Evolutionary conservation across 2,329 filamentous ascomycete genomes (phyloP), one percentile per base, ranked within the genome.

Genomic region (Botryotinia globosa): DNA sequence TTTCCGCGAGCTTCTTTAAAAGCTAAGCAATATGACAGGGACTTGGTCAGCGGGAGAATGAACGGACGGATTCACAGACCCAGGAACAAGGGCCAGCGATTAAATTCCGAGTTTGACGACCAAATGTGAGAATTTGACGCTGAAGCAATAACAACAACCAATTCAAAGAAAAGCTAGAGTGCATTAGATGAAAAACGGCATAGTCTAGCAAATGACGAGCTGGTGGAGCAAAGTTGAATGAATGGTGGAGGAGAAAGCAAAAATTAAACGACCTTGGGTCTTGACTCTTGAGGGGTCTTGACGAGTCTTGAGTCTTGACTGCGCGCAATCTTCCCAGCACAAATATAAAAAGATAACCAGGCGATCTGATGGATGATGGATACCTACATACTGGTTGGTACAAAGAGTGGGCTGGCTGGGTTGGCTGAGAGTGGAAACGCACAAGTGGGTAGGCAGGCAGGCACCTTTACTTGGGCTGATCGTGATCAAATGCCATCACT

Each of bases 81-180:
- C 68, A 63, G 68, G 34, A 39, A 64, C 42, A 64, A 59, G 68
- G 68, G 59, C 34, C n/a, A 37, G 69, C 69, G 69, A 65, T 71
- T 65, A 56, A 70, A 65, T n/a, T 32, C 34, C 16, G 32, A 42
- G 69, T 32, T 54, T 42, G 34, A 25, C 45, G 59, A 64, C 34
- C 32, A 70, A 25, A 42, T 44, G 25, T 32, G 16, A n/a, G 12
- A 56, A 54, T 42, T 65, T 71, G 59, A 56, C 69, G 69, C 45
- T 39, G 59, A 48, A 14, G 69, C 34, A 64, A 54, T n/a, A 39
- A 61, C 8, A 39, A 29, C 45, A 39, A 66, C 54, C n/a, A 44
- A 32, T 44, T 14, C 29, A 48, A 7, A 71, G 42, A 63, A 37
- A 10, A n/a, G 25, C 48, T n/a, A 18, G n/a, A 29, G 9, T 54